These are phyloP conservation scores for Rhytidhysteron rufulum DNA, from an alignment of 2,329 filamentous ascomycete species.

Conservation along the genomic window DNA sequence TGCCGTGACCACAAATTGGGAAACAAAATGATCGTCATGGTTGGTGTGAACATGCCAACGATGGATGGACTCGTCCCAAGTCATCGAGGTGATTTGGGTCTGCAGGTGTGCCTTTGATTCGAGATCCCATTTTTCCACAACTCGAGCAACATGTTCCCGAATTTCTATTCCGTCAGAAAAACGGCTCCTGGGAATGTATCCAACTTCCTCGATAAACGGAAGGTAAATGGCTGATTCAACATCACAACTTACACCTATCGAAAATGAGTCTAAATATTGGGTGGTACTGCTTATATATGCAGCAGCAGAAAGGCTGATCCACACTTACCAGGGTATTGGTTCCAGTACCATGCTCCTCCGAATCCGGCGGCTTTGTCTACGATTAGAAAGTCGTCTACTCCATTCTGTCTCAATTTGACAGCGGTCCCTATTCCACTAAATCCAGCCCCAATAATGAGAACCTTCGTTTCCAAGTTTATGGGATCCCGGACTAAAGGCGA, in stretches of 20 bases:
- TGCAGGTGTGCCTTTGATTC: constrained; percentile 41
- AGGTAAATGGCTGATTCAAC: constrained; percentile 59
- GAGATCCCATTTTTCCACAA: constrained; percentile 41
- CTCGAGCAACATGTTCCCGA: constrained; percentile 40
- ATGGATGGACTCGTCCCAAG: constrained; percentile 44
- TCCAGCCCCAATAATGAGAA: constrained; percentile 39
- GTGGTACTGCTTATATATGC: background rate
- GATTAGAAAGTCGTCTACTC: constrained; percentile 36
- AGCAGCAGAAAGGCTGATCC: too few species aligned
- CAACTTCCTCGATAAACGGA: constrained; percentile 58
- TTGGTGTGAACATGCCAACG: constrained; percentile 27
- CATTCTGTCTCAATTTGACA: constrained; percentile 35
- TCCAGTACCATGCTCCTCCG: constrained; percentile 50
- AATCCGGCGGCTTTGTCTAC: constrained; percentile 45
- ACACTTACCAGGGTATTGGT: constrained; percentile 37
- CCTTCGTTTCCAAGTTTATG: constrained; percentile 9
- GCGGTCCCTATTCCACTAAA: constrained; percentile 39
- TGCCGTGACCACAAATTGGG: constrained; percentile 36
- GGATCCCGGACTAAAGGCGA: background rate
- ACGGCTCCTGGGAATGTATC: constrained; percentile 51
- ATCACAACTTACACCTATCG: constrained; percentile 49
- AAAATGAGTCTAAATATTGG: background rate
- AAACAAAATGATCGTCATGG: constrained; percentile 21
- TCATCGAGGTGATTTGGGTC: constrained; percentile 29
- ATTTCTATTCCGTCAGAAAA: constrained; percentile 46